phyloP scores from a whole-genome alignment of 305 asterid species.

The Caryopteris hybrid region DNA sequence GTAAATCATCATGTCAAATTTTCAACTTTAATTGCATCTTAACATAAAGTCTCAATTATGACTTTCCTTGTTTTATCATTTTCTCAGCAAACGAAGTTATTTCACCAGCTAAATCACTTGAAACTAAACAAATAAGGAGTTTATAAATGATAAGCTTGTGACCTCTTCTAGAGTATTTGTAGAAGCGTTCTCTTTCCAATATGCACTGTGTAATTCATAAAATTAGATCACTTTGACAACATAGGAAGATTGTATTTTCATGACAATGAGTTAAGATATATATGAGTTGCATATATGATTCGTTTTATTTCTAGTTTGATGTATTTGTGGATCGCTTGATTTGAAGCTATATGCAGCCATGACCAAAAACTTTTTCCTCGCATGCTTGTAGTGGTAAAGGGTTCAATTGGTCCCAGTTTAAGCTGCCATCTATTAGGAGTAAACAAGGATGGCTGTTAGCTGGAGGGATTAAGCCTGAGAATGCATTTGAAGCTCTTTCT shows the following conservation, averaged over 20 bases:
- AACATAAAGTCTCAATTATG: background rate
- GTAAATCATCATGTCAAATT: background rate
- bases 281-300: background rate
- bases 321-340: background rate
- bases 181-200: background rate
- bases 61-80: background rate
- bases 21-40: background rate
- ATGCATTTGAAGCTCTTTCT: slow-evolving; percentile 61
- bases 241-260: background rate
- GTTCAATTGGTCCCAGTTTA: slow-evolving; percentile 75
- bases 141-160: background rate
- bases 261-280: background rate
- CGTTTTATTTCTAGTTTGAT: background rate
- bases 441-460: slow-evolving; percentile 91
- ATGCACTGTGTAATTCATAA: background rate
- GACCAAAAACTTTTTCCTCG: slow-evolving; percentile 14
- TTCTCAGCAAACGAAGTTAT: background rate
- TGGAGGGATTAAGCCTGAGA: slow-evolving; percentile 80
- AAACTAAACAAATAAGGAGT: background rate
- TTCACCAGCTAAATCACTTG: background rate
- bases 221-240: background rate
- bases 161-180: background rate
- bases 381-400: slow-evolving; percentile 74
- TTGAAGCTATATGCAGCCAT: slow-evolving; percentile 11
- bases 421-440: slow-evolving; percentile 61